These are phyloP conservation scores for Phascolomyces articulosus DNA, from an alignment of 371 early-diverging fungal genomes.

Conservation along the genomic window DNA sequence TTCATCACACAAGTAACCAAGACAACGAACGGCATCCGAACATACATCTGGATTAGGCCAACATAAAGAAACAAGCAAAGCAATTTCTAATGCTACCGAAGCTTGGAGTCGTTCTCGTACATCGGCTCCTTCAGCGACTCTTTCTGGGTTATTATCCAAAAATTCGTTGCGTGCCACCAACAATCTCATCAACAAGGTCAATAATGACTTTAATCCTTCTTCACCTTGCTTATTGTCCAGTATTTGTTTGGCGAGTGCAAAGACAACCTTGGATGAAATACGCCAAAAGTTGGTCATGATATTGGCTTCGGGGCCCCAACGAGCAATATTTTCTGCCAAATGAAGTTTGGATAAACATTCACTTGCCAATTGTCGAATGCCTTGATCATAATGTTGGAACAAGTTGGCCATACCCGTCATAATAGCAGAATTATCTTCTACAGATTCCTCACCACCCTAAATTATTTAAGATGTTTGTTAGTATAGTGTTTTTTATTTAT, in stretches of 20 bases:
- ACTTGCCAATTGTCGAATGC: constrained; percentile 67
- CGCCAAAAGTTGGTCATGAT: constrained; percentile 67
- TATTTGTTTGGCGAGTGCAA: constrained; percentile 47
- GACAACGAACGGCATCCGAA: constrained; percentile 59
- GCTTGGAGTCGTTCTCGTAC: constrained; percentile 71
- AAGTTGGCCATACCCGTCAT: constrained; percentile 67
- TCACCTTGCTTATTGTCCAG: constrained; percentile 58
- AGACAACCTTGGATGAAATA: constrained; percentile 55
- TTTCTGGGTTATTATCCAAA: constrained; percentile 54
- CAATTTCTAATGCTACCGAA: constrained; percentile 74
- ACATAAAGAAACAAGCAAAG: constrained; percentile 74
- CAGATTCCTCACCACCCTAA: constrained; percentile 33
- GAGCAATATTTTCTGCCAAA: constrained; percentile 45
- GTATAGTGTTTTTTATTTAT: neutral
- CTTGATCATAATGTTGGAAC: constrained; percentile 58
- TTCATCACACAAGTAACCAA: constrained; percentile 64
- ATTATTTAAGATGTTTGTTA: neutral
- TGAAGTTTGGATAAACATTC: constrained; percentile 71
- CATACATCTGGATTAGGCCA: constrained; percentile 74
- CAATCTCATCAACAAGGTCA: constrained; percentile 64
- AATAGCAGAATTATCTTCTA: constrained; percentile 65
- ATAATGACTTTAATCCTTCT: constrained; percentile 54
- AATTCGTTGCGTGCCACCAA: constrained; percentile 67
- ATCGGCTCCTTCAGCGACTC: constrained; percentile 54
- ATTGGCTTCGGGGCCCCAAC: constrained; percentile 61